phyloP scores from a whole-genome alignment of 257 asterid species.

The Fraxinus cuspidata region DNA sequence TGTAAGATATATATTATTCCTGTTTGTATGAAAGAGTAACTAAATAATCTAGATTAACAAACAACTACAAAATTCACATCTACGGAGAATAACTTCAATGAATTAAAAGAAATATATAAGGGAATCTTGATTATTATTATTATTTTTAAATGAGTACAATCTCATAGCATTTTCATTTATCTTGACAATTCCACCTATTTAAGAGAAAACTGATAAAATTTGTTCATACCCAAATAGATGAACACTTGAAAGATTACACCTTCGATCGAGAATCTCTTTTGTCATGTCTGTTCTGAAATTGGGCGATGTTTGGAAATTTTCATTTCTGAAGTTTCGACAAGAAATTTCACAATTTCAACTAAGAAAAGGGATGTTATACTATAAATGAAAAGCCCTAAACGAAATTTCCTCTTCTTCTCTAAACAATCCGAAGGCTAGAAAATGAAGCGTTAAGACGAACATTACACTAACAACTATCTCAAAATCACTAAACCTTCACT shows the following conservation, averaged over 20 bases:
- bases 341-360: not conserved
- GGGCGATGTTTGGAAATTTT: not conserved
- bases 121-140: not conserved
- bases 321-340: not conserved
- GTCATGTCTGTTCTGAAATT: not conserved
- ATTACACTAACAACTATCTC: conserved; percentile 17
- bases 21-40: not conserved
- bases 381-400: not conserved
- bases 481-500: conserved; percentile 12
- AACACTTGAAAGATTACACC: not conserved
- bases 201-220: not conserved
- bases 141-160: not conserved
- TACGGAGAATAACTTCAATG: not conserved
- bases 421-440: conserved; percentile 22
- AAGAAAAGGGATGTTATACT: not conserved
- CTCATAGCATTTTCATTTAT: not conserved
- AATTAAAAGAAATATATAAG: not conserved
- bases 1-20: not conserved
- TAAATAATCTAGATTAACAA: not conserved
- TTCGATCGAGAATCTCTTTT: not conserved
- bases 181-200: not conserved
- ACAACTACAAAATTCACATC: not conserved
- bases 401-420: not conserved
- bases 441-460: conserved; percentile 20
- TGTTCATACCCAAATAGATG: not conserved